These are phyloP conservation scores for Ogataea ramenticola DNA, from an alignment of 805 yeast species.

Conservation along the genomic window DNA sequence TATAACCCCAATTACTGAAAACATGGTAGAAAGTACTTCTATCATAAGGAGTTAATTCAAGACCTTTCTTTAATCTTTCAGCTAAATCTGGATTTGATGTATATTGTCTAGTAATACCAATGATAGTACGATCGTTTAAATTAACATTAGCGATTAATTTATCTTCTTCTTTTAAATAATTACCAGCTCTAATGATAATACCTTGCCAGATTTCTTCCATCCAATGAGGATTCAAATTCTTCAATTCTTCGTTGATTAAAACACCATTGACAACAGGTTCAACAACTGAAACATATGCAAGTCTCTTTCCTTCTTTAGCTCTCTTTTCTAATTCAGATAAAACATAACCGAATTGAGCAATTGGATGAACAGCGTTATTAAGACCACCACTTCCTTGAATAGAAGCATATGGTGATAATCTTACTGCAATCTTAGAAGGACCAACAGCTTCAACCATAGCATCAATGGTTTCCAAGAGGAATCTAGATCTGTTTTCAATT, in stretches of 20 bases:
- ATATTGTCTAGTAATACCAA: slow-evolving; percentile 32
- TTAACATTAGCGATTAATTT: slow-evolving; percentile 14
- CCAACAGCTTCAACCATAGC: slow-evolving; percentile 29
- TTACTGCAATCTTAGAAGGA: slow-evolving; percentile 33
- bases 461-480: slow-evolving; percentile 29
- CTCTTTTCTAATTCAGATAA: slow-evolving; percentile 27
- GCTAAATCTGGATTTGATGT: slow-evolving; percentile 40
- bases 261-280: slow-evolving; percentile 37
- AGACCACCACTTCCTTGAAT: slow-evolving; percentile 31
- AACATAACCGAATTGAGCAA: slow-evolving; percentile 26
- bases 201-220: slow-evolving; percentile 27
- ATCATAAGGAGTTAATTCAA: slow-evolving; percentile 30
- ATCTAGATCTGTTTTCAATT: slow-evolving; percentile 22
- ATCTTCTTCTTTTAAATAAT: slow-evolving; percentile 19
- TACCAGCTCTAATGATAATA: slow-evolving; percentile 16
- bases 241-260: slow-evolving; percentile 1
- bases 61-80: slow-evolving; percentile 30
- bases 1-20: slow-evolving; percentile 9
- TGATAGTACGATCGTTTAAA: slow-evolving; percentile 35
- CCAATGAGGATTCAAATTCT: slow-evolving; percentile 24
- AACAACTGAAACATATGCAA: slow-evolving; percentile 30
- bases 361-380: slow-evolving; percentile 23
- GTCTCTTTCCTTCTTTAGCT: slow-evolving; percentile 21
- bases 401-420: slow-evolving; percentile 35
- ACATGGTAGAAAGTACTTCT: slow-evolving; percentile 33